These are phyloP conservation scores for Castanopsis chinensis DNA, from an alignment of 306 rosid genomes.

Conservation along the genomic window DNA sequence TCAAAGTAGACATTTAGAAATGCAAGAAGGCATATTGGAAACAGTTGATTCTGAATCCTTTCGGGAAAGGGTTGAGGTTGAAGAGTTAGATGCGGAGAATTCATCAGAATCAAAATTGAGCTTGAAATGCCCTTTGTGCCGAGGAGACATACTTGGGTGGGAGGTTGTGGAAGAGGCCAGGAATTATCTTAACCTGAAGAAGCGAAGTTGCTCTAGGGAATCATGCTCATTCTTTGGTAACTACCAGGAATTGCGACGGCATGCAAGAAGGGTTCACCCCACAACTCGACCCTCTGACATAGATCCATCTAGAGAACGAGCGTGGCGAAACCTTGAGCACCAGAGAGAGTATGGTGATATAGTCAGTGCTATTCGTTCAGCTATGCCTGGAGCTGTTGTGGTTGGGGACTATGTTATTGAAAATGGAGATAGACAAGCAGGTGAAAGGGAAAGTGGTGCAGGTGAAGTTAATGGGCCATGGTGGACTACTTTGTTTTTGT, in stretches of 20 bases:
- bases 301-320: conserved; percentile 80
- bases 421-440: conserved; percentile 70
- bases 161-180: conserved; percentile 88
- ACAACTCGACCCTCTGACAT: conserved; percentile 64
- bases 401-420: conserved; percentile 87
- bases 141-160: conserved; percentile 80
- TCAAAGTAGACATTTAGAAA: conserved; percentile 58
- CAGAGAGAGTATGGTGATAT: conserved; percentile 91
- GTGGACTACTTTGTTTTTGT: conserved; percentile 68
- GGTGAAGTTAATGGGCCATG: conserved; percentile 54
- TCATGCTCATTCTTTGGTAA: conserved; percentile 80
- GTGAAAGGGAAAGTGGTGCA: conserved; percentile 45
- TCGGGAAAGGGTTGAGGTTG: conserved; percentile 61
- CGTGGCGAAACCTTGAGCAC: conserved; percentile 78
- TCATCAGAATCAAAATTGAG: conserved; percentile 56
- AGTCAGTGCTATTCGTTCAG: conserved; percentile 84
- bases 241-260: conserved; percentile 85
- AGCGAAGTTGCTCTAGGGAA: conserved; percentile 86
- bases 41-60: conserved; percentile 70
- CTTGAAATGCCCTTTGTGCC: conserved; percentile 82
- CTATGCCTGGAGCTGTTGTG: conserved; percentile 82
- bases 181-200: conserved; percentile 77
- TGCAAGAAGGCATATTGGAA: conserved; percentile 63
- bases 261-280: conserved; percentile 91
- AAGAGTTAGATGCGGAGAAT: conserved; percentile 57